Conservation (phyloP, 2,329 filamentous ascomycete species). For the Nannizzia gypsea region DNA sequence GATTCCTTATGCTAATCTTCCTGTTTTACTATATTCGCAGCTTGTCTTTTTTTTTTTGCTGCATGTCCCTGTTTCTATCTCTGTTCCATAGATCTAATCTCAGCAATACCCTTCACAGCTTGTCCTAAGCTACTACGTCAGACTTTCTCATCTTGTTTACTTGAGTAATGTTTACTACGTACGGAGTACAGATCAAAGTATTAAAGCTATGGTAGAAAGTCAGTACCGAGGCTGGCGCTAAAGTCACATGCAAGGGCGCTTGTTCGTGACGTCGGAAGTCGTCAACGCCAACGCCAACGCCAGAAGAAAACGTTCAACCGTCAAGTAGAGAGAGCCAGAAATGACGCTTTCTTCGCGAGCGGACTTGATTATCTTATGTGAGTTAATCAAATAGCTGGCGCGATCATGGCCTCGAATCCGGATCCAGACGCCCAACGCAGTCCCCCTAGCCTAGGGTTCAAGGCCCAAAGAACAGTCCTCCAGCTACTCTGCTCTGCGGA, state of each 20-base stretch:
- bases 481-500: slow-evolving; percentile 56
- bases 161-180: not conserved
- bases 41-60: too few species aligned
- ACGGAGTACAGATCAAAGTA: too few species aligned
- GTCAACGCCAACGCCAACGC: not conserved
- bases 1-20: not conserved
- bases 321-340: not conserved
- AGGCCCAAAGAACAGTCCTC: slow-evolving; percentile 77
- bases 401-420: slow-evolving; percentile 8
- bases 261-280: not conserved
- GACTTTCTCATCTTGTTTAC: not conserved
- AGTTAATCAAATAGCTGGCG: not conserved
- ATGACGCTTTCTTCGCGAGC: not conserved
- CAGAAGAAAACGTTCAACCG: not conserved
- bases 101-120: not conserved
- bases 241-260: not conserved
- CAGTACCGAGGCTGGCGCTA: not conserved
- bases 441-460: slow-evolving; percentile 29
- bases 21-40: not conserved
- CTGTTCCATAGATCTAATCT: slow-evolving; percentile 1
- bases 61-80: not conserved
- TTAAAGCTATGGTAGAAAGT: too few species aligned
- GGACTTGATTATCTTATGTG: not conserved
- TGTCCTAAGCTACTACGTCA: not conserved
- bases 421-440: not conserved